Percentiles rank a stretch among this genome's conserved stretches.
Evolutionary conservation across 2,329 filamentous ascomycete genomes (phyloP).

Genomic region (Calycina herbarum): DNA sequence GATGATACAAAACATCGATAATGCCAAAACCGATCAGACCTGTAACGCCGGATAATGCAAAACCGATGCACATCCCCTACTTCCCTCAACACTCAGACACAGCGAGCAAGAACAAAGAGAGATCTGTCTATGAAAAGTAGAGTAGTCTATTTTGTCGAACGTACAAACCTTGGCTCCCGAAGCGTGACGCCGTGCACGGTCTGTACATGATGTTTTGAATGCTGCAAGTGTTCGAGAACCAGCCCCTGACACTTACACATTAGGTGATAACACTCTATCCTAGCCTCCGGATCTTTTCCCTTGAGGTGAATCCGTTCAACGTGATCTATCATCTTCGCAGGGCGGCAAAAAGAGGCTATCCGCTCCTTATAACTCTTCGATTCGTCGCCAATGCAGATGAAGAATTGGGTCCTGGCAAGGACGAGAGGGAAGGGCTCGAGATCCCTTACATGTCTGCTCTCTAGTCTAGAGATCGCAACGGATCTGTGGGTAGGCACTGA

Average conservation of each 20-base stretch:
- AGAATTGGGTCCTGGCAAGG: constrained; percentile 21
- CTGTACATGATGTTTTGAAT: constrained; percentile 31
- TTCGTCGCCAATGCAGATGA: constrained; percentile 23
- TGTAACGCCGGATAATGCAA: too few relatives aligned
- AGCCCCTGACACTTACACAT: constrained; percentile 21
- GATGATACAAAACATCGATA: too few relatives aligned
- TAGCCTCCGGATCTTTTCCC: constrained; percentile 16
- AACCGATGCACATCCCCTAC: too few relatives aligned
- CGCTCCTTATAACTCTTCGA: constrained; percentile 22
- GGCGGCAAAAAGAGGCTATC: constrained; percentile 22
- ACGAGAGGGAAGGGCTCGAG: constrained; percentile 21
- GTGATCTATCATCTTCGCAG: constrained; percentile 25
- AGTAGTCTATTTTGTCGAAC: background rate
- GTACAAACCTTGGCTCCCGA: background rate
- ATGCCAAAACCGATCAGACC: too few relatives aligned
- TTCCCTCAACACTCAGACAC: too few relatives aligned
- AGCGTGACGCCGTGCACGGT: background rate
- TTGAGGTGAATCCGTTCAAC: constrained; percentile 23
- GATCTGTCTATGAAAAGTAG: too few relatives aligned
- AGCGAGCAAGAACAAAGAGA: too few relatives aligned
- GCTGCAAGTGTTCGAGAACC: constrained; percentile 27
- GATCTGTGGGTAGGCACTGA: too few relatives aligned
- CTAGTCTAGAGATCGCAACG: too few relatives aligned
- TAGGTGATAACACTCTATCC: constrained; percentile 19
- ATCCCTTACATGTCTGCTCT: too few relatives aligned